A percentile compares a stretch with the other conserved stretches of the same genome.
Evolutionary conservation across 2,329 filamentous ascomycete genomes (phyloP).

Genomic region (Allantophomopsis lycopodina): DNA sequence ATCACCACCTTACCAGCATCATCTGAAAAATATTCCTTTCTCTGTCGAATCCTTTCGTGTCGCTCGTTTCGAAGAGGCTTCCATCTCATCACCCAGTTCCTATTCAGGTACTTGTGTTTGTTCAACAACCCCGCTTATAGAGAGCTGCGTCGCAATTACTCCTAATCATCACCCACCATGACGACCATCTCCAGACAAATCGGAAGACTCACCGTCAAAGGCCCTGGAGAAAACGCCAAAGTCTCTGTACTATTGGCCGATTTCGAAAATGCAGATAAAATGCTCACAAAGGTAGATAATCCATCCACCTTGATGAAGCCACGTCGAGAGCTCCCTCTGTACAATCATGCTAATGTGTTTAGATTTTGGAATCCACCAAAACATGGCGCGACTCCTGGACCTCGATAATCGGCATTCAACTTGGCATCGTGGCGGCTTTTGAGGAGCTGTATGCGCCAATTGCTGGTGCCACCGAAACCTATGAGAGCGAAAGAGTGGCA

Average conservation of each 20-base stretch:
- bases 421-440: slow-evolving; percentile 52
- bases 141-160: no score
- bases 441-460: slow-evolving; percentile 68
- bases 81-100: no score
- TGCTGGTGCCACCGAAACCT: slow-evolving; percentile 46
- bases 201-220: slow-evolving; percentile 53
- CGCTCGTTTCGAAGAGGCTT: no score
- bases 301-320: slow-evolving; percentile 1
- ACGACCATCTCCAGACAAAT: slow-evolving; percentile 63
- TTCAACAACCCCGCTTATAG: no score
- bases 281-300: slow-evolving; percentile 51
- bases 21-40: no score
- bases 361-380: slow-evolving; percentile 66
- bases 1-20: no score
- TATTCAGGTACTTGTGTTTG: no score
- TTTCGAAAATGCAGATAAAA: slow-evolving; percentile 66
- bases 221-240: slow-evolving; percentile 63
- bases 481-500: slow-evolving; percentile 33
- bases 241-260: slow-evolving; percentile 63
- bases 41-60: no score
- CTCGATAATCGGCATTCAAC: slow-evolving; percentile 54
- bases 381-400: slow-evolving; percentile 71
- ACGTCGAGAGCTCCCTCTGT: slow-evolving; percentile 1
- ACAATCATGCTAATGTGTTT: slow-evolving; percentile 4
- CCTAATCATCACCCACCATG: slow-evolving; percentile 29